Percentiles rank a stretch among this genome's conserved stretches.
phyloP scores from a whole-genome alignment of 2,329 filamentous ascomycete species.

The Ascomycota sp. region DNA sequence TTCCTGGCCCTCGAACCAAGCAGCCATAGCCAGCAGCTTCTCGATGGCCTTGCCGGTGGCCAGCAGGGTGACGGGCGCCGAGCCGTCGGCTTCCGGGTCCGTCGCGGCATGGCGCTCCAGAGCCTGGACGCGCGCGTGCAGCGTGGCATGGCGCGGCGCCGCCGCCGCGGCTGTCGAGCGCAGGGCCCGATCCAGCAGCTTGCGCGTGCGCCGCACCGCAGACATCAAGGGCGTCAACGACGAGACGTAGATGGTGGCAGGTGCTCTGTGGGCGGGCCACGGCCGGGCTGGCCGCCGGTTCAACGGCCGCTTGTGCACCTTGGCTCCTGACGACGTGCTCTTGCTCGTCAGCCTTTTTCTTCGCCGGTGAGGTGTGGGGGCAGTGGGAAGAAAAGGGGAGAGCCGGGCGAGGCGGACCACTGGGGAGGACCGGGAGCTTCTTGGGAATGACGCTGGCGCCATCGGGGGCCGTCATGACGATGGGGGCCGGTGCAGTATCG shows the following conservation, averaged over 20 bases:
- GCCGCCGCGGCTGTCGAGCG: conserved; percentile 13
- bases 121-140: conserved; percentile 24
- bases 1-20: conserved; percentile 41
- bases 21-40: conserved; percentile 38
- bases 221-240: conserved; percentile 46
- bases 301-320: conserved; percentile 27
- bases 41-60: conserved; percentile 48
- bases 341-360: too few species aligned
- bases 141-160: conserved; percentile 25
- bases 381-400: too few species aligned
- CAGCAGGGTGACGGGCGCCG: conserved; percentile 31
- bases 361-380: too few species aligned
- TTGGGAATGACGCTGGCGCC: too few species aligned
- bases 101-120: conserved; percentile 12
- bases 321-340: too few species aligned
- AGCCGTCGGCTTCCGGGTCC: conserved; percentile 6
- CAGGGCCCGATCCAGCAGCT: conserved; percentile 35
- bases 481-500: too few species aligned
- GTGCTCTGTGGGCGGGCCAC: conserved; percentile 20
- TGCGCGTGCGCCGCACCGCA: conserved; percentile 42
- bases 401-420: too few species aligned
- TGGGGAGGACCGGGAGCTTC: too few species aligned
- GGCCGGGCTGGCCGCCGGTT: conserved; percentile 18
- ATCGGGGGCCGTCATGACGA: too few species aligned
- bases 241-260: conserved; percentile 48